Evolutionary conservation across 768 basidiomycete genomes (phyloP).

Genomic region (Gymnopilus junonius): DNA sequence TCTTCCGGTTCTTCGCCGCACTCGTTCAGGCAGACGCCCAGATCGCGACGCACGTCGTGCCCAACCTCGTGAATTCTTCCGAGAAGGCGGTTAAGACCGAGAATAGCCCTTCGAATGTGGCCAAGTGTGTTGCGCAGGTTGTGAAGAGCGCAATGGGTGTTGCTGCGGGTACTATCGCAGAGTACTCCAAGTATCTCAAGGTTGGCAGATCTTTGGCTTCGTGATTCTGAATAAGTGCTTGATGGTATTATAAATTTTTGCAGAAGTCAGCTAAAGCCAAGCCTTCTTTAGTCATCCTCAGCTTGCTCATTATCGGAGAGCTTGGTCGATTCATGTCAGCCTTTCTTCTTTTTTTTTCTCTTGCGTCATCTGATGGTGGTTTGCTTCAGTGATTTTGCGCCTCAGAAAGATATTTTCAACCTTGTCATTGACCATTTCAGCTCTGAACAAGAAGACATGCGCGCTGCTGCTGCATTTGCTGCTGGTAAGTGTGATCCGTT

Average conservation of each 20-base stretch:
- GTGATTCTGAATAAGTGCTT: background rate
- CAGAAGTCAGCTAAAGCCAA: constrained; percentile 65
- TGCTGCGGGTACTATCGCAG: constrained; percentile 82
- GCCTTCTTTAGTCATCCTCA: constrained; percentile 73
- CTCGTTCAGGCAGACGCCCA: constrained; percentile 84
- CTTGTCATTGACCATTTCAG: constrained; percentile 75
- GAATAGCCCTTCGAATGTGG: constrained; percentile 69
- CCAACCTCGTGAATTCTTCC: constrained; percentile 66
- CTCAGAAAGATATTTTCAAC: constrained; percentile 78
- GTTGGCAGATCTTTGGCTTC: constrained; percentile 56
- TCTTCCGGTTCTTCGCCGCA: constrained; percentile 81
- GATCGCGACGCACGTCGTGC: constrained; percentile 82
- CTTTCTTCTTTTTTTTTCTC: background rate
- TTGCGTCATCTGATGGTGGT: background rate
- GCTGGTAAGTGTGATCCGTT: constrained; percentile 60
- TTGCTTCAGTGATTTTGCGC: constrained; percentile 79
- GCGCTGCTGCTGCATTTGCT: constrained; percentile 93
- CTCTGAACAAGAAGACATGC: constrained; percentile 81
- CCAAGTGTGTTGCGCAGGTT: constrained; percentile 84
- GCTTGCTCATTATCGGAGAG: constrained; percentile 90
- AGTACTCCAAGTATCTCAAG: constrained; percentile 84
- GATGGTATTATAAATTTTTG: too few relatives aligned
- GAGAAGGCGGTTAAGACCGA: constrained; percentile 68
- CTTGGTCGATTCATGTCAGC: constrained; percentile 85
- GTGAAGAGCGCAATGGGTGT: constrained; percentile 71